These are phyloP conservation scores for Lentinula raphanica DNA, from an alignment of 768 basidiomycete genomes.

Conservation along the genomic window DNA sequence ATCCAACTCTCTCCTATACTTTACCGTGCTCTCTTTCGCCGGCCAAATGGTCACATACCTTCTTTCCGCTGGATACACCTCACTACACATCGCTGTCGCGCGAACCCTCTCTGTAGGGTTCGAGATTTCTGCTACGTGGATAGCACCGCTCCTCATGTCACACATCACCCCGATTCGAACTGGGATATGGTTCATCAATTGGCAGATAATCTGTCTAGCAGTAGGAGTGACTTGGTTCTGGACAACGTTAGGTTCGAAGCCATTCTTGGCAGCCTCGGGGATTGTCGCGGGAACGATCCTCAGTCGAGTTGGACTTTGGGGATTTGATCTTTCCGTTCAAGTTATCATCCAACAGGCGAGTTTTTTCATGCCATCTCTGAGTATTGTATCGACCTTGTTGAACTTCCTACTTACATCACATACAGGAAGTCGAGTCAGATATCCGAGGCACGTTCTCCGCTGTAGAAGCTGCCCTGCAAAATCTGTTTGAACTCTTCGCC, in stretches of 20 bases:
- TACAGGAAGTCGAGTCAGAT: constrained; percentile 12
- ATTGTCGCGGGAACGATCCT: constrained; percentile 18
- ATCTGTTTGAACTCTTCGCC: constrained; percentile 21
- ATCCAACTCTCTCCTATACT: constrained; percentile 21
- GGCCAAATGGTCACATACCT: constrained; percentile 25
- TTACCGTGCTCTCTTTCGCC: constrained; percentile 25
- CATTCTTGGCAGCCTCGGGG: constrained; percentile 12
- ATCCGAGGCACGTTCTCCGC: constrained; percentile 22
- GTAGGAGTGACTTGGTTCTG: constrained; percentile 16
- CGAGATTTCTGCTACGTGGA: constrained; percentile 24
- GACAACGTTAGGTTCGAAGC: background rate
- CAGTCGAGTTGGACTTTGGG: constrained; percentile 26
- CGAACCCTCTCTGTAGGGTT: constrained; percentile 19
- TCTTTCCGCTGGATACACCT: constrained; percentile 18
- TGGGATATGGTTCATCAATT: constrained; percentile 25
- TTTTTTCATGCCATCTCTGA: background rate
- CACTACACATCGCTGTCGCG: constrained; percentile 17
- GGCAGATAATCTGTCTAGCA: constrained; percentile 20
- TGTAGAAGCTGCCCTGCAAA: constrained; percentile 22
- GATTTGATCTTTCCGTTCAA: constrained; percentile 24
- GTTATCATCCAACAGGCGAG: constrained; percentile 21
- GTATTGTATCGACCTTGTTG: background rate
- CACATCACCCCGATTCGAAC: constrained; percentile 21
- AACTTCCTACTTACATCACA: background rate
- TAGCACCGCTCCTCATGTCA: constrained; percentile 18